Percentiles rank a stretch among this genome's conserved stretches.
Conservation (phyloP, 352 stramenopile species). For the Phytophthora cryptogea region DNA sequence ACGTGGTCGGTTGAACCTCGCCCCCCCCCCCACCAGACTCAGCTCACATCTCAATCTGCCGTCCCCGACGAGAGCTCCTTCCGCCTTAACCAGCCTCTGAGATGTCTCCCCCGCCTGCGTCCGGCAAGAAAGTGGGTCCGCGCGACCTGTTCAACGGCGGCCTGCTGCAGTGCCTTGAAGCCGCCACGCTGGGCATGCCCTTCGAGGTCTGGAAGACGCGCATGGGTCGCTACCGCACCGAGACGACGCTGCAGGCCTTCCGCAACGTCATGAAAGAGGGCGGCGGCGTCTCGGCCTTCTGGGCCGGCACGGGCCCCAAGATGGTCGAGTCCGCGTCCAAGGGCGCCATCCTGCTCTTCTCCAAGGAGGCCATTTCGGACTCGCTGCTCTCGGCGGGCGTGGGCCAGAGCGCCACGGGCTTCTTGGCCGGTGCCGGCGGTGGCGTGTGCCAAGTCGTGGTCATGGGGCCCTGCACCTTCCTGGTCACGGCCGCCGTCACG, state of each 20-base stretch:
- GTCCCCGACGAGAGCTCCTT: not conserved
- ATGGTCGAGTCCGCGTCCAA: slow-evolving; percentile 93
- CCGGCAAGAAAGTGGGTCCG: slow-evolving; percentile 81
- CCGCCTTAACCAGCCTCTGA: not conserved
- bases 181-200: slow-evolving; percentile 89
- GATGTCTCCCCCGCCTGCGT: slow-evolving; percentile 50
- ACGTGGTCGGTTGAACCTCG: slow-evolving; percentile 10
- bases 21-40: slow-evolving; percentile 10
- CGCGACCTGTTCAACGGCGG: slow-evolving; percentile 84
- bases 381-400: slow-evolving; percentile 77
- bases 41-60: slow-evolving; percentile 28
- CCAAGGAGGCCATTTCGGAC: slow-evolving; percentile 88
- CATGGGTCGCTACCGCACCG: slow-evolving; percentile 88
- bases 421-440: slow-evolving; percentile 81
- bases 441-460: slow-evolving; percentile 90
- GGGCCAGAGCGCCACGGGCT: slow-evolving; percentile 68
- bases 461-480: slow-evolving; percentile 92
- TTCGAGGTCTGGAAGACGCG: slow-evolving; percentile 94
- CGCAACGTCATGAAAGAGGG: slow-evolving; percentile 88
- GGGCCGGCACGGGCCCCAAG: slow-evolving; percentile 89
- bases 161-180: slow-evolving; percentile 88
- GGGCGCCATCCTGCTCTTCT: slow-evolving; percentile 89
- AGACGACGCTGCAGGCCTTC: slow-evolving; percentile 85
- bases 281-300: slow-evolving; percentile 83
- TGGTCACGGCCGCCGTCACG: slow-evolving; percentile 90